A percentile compares a stretch with the other conserved stretches of the same genome.
phyloP scores from a whole-genome alignment of 805 yeast species.

The Alloascoidea hylecoeti region DNA sequence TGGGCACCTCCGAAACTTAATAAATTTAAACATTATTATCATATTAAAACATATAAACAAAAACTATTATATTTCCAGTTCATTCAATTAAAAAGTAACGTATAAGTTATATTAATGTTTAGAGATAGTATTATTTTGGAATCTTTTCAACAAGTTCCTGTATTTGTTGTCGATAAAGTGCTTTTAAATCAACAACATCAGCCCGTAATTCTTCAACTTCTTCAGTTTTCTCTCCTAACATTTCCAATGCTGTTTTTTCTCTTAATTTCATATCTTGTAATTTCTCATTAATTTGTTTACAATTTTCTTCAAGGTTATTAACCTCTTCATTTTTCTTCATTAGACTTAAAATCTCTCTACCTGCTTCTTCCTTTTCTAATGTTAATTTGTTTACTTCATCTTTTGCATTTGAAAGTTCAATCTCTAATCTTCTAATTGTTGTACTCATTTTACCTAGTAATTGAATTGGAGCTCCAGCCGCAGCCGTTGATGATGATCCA shows the following conservation, averaged over 20 bases:
- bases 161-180: conserved; percentile 68
- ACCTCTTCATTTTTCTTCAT: conserved; percentile 40
- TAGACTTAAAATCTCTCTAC: conserved; percentile 49
- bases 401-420: conserved; percentile 51
- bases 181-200: conserved; percentile 83
- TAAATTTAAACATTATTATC: no score
- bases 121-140: no score
- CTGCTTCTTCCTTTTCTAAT: conserved; percentile 48
- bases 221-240: conserved; percentile 83
- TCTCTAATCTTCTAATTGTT: conserved; percentile 66
- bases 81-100: no score
- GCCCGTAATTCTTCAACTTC: conserved; percentile 73
- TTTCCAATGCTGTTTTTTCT: conserved; percentile 45
- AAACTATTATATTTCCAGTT: no score
- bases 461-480: conserved; percentile 33
- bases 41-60: no score
- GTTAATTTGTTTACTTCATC: conserved; percentile 45
- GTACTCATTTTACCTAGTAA: conserved; percentile 62
- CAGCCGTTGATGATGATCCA: conserved; percentile 8
- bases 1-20: no score
- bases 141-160: conserved; percentile 64
- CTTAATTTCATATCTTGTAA: conserved; percentile 25
- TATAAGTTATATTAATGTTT: no score
- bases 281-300: conserved; percentile 16
- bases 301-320: conserved; percentile 17